These are phyloP conservation scores for Boletus insuetus DNA, from an alignment of 768 basidiomycete genomes.

Conservation along the genomic window DNA sequence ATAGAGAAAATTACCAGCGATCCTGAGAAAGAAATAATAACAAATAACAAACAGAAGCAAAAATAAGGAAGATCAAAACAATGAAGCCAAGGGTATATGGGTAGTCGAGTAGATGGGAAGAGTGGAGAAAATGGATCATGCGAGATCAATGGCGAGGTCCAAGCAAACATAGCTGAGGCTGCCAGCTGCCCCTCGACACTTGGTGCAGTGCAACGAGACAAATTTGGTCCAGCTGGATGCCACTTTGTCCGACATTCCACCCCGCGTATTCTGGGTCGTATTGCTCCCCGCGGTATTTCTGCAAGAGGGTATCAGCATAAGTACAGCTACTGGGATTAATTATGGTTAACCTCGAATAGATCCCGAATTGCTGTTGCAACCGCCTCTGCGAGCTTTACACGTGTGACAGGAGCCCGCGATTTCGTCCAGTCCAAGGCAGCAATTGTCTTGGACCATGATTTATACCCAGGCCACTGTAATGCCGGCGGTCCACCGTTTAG, in stretches of 20 bases:
- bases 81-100: neutral
- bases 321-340: neutral
- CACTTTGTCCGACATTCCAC: slow-evolving; percentile 28
- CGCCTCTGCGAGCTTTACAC: slow-evolving; percentile 70
- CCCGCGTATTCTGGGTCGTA: slow-evolving; percentile 8
- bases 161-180: slow-evolving; percentile 61
- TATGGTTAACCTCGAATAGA: slow-evolving; percentile 51
- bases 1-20: neutral
- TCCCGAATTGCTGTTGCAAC: slow-evolving; percentile 68
- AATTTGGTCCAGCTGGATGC: slow-evolving; percentile 24
- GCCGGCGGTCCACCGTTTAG: neutral
- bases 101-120: neutral
- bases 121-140: neutral
- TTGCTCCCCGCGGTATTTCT: slow-evolving; percentile 13
- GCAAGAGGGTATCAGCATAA: slow-evolving; percentile 7
- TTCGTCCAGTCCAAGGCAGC: slow-evolving; percentile 75
- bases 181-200: slow-evolving; percentile 79
- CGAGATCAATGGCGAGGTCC: slow-evolving; percentile 13
- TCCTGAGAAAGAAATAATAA: neutral
- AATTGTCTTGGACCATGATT: slow-evolving; percentile 71
- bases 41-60: neutral
- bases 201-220: slow-evolving; percentile 74
- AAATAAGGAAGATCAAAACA: neutral
- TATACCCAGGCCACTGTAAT: slow-evolving; percentile 74
- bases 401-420: slow-evolving; percentile 69